phyloP scores from a whole-genome alignment of 2,329 filamentous ascomycete genomes.

The Beauveria pseudobassiana region DNA sequence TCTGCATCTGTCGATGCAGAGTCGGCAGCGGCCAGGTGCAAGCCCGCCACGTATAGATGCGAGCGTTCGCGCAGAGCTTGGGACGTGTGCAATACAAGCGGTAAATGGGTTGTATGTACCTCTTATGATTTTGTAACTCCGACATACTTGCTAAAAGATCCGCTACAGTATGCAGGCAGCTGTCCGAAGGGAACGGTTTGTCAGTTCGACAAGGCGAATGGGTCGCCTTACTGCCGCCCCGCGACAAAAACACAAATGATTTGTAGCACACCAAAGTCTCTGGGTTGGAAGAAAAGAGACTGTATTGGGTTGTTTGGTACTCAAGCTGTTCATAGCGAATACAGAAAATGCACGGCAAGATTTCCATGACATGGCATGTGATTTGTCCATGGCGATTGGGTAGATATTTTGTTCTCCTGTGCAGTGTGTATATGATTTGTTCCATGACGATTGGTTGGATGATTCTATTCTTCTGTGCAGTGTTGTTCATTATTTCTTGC shows the following conservation, averaged over 20 bases:
- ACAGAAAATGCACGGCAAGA: too few relatives aligned
- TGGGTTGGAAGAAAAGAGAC: too few relatives aligned
- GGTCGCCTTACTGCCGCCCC: not conserved
- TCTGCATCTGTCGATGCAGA: not conserved
- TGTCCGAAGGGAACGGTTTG: not conserved
- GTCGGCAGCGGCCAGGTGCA: not conserved
- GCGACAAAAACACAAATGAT: rapidly evolving
- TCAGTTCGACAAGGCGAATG: not conserved
- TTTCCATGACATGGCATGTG: too few relatives aligned
- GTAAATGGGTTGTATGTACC: not conserved
- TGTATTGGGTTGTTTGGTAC: too few relatives aligned
- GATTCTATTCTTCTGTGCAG: not conserved
- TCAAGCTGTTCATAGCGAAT: too few relatives aligned
- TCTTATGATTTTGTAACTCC: too few relatives aligned
- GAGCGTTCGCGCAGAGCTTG: not conserved
- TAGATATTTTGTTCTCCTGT: too few relatives aligned
- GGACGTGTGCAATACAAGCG: not conserved
- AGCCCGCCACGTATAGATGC: not conserved
- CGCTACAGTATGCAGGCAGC: not conserved
- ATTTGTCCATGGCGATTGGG: too few relatives aligned
- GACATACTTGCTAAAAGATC: not conserved
- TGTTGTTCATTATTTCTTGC: not conserved
- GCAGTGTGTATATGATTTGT: too few relatives aligned
- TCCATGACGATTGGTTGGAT: too few relatives aligned
- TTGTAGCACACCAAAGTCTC: too few relatives aligned